A percentile compares a stretch with the other conserved stretches of the same genome.
These are phyloP conservation scores for Breviolum minutum DNA, from an alignment of 73 alveolate genomes.

Conservation along the genomic window DNA sequence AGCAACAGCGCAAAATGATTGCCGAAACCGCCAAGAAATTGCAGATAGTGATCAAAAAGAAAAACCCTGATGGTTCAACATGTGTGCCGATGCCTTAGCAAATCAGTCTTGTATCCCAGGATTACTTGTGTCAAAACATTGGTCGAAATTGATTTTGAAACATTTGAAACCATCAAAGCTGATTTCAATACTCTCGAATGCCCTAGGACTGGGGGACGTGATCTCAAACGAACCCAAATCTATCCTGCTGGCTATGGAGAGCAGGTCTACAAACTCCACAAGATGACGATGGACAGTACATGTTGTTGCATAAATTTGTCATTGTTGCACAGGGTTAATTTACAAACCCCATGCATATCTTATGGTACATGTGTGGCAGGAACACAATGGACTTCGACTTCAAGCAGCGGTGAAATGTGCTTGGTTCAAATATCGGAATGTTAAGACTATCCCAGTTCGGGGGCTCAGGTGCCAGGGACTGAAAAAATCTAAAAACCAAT, in stretches of 20 bases:
- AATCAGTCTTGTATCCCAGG: neutral
- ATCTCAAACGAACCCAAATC: neutral
- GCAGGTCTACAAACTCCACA: neutral
- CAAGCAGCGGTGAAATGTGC: neutral
- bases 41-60: neutral
- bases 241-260: slow-evolving; percentile 2
- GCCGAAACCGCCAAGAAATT: neutral
- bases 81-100: neutral
- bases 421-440: neutral
- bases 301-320: neutral
- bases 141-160: neutral
- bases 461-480: neutral
- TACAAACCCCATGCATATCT: neutral
- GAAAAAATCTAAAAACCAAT: neutral
- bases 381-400: neutral
- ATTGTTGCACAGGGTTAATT: neutral
- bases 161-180: neutral
- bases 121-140: too few relatives aligned
- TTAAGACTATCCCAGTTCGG: neutral
- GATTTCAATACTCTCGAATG: neutral
- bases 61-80: neutral
- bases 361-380: neutral
- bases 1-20: neutral
- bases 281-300: neutral
- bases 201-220: neutral